Base-by-base conservation (phyloP, 441 rosid species). In the Iberis amara region DNA sequence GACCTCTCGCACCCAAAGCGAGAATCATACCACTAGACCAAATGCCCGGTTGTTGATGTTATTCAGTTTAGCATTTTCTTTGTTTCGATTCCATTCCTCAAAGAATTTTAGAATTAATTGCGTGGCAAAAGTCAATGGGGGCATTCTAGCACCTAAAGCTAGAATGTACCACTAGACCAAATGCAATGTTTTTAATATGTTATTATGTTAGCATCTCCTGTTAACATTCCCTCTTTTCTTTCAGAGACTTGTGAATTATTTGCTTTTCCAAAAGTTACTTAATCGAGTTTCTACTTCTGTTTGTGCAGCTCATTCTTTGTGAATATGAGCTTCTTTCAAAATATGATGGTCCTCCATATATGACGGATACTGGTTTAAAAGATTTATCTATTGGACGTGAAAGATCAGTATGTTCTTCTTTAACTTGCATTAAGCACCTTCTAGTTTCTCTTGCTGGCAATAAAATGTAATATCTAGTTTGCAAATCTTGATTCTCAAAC, bases 11-110 rank as follows among this genome's bases (percentile, higher is more conserved):
- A 85, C 88, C 82, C 83, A 69, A 81, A 82, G 85, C 89, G 80
- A 84, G 86, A 85, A 85, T 81, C 94, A 82, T 84, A 84, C 87
- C 84, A 84, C 85, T 79, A 83, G 94, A 86, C 86, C 69, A 63
- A 69, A 56, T 61, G 72, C 68, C 72, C 46, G 30, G 30, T 6
- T 30, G 33, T 30, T 30, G 6, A 2, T 24, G 27, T 24, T 24
- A 24, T 24, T 24, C 27, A 2, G 27, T 24, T 2, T 2, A 24
- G 27, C 27, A 24, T 24, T 24, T 24, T 4, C 27, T 24, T 24
- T 24, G 2, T 24, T 2, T 24, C 4, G 27, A 24, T 2, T 24
- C 27, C 4, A n/a, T 24, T 2, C 4, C 27, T 24, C 2, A 24
- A 24, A 24, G 27, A 24, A 24, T 24, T 24, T 24, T 24, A 24